Evolutionary conservation across 1,284 basidiomycete genomes (phyloP).

Genomic region (Naganishia liquefaciens): DNA sequence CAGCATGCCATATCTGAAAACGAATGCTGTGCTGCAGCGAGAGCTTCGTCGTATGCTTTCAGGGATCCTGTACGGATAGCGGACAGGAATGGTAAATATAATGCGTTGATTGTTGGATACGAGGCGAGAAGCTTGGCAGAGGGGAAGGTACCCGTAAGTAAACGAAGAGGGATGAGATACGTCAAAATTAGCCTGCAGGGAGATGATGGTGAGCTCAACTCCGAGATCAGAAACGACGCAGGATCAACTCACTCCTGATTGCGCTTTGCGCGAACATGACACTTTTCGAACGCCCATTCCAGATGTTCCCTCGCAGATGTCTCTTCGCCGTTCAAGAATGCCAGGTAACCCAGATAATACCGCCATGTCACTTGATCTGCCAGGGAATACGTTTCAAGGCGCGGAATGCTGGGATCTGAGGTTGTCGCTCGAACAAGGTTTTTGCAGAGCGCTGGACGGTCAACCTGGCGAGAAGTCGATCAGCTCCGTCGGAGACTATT

Average conservation of each 20-base stretch:
- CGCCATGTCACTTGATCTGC: constrained; percentile 88
- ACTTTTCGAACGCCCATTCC: constrained; percentile 76
- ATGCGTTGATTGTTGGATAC: constrained; percentile 69
- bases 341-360: constrained; percentile 92
- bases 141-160: constrained; percentile 82
- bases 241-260: constrained; percentile 76
- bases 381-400: constrained; percentile 71
- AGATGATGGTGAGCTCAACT: constrained; percentile 9
- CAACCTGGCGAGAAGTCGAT: constrained; percentile 62
- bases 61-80: constrained; percentile 79
- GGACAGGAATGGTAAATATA: constrained; percentile 76
- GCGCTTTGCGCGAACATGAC: constrained; percentile 64
- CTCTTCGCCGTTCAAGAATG: constrained; percentile 90
- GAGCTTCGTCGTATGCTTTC: constrained; percentile 72
- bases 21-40: constrained; percentile 47
- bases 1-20: constrained; percentile 26
- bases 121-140: constrained; percentile 65
- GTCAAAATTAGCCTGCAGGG: constrained; percentile 74
- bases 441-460: constrained; percentile 84
- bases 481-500: neutral
- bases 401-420: constrained; percentile 80
- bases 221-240: neutral
- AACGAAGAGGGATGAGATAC: constrained; percentile 83
- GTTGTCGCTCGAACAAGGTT: constrained; percentile 87
- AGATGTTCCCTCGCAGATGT: constrained; percentile 77